Evolutionary conservation across 2,329 filamentous ascomycete genomes (phyloP).

Genomic region (Xylariaceae sp.): DNA sequence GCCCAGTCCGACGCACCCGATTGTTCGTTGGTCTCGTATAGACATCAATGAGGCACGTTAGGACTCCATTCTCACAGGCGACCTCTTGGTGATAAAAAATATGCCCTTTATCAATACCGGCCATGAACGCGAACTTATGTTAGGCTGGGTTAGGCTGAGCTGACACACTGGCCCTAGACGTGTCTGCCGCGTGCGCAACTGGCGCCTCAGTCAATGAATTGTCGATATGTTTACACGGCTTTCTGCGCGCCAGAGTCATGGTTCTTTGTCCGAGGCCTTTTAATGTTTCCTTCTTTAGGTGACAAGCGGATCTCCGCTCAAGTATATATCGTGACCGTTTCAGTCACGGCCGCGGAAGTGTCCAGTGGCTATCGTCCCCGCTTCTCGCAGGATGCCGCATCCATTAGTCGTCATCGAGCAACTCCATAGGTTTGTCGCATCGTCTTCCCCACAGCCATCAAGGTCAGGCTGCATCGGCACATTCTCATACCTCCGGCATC

Average conservation of each 20-base stretch:
- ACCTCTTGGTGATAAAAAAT: not conserved
- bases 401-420: constrained; percentile 4
- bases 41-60: not conserved
- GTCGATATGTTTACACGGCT: constrained; percentile 13
- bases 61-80: not conserved
- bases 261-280: constrained; percentile 7
- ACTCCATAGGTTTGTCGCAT: constrained; percentile 13
- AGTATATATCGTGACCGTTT: constrained; percentile 1
- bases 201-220: constrained; percentile 1
- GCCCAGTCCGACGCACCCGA: constrained; percentile 10
- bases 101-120: not conserved
- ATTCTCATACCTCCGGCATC: constrained; percentile 1
- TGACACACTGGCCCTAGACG: constrained; percentile 8
- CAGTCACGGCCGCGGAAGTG: constrained; percentile 4
- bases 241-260: constrained; percentile 2
- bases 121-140: constrained; percentile 14
- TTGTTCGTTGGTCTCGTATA: constrained; percentile 4
- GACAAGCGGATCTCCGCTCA: constrained; percentile 3
- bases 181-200: not conserved
- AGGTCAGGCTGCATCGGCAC: constrained; percentile 7
- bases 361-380: constrained; percentile 13
- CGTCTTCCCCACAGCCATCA: constrained; percentile 15
- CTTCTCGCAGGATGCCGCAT: constrained; percentile 22
- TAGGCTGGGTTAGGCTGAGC: constrained; percentile 22
- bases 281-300: not conserved